Base-by-base conservation (phyloP, 164 flowering plant species). In the Pachysandra terminalis region DNA sequence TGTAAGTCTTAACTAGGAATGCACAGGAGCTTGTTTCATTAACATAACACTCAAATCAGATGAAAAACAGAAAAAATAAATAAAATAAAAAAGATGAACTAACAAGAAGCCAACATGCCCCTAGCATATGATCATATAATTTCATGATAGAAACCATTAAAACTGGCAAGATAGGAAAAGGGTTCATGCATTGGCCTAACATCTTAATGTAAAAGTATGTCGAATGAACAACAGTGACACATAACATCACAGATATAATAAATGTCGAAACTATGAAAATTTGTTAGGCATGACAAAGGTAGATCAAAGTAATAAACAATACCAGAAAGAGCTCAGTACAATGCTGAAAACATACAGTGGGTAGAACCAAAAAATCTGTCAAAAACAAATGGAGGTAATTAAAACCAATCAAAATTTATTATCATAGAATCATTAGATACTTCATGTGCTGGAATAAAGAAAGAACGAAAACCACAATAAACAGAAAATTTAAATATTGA, bases 351-450 rank as follows among this genome's bases (percentile, higher is more conserved):
- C 52, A 74, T 91, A 89, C 78, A 91, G 65, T 23, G 98, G 98
- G 65, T 89, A 91, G 81, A 94, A 94, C 98, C 98, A 94, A 63
- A 84, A 80, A 22, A 90, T 81, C 98, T 94, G 92, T 63, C 73
- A 55, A 28, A 25, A 62, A 15, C 59, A 70, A 65, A 35, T 8
- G 4, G 41, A 55, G 61, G 16, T 19, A n/a, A 17, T 40, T 19
- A 67, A 37, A 68, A 48, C 21, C 32, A 61, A 15, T 24, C 23
- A 28, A 27, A 66, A 27, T 16, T 5, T 23, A 35, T 10, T 9
- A 19, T 19, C 19, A 60, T 37, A 19, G 9, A 35, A 2, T 60
- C n/a, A 5, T n/a, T n/a, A n/a, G n/a, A n/a, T n/a, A n/a, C n/a
- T n/a, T n/a, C n/a, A n/a, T n/a, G n/a, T n/a, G n/a, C n/a, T n/a